Conservation (phyloP, 225 moss, liverwort and hornwort species). For the Bryoerythrophyllum caledonicum region DNA sequence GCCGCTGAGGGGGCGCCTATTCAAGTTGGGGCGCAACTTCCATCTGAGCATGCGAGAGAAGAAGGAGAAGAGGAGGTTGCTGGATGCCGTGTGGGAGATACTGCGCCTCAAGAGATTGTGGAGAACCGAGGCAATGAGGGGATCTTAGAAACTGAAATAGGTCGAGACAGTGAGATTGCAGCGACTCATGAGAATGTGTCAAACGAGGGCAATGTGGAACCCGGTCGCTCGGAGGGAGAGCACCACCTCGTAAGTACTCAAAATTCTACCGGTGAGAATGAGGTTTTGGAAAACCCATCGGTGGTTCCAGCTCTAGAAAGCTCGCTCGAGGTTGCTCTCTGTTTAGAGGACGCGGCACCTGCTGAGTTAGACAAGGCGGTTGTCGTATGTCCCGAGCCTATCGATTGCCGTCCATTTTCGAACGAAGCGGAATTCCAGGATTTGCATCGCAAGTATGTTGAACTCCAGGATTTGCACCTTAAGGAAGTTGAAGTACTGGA, state of each 20-base stretch:
- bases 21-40: constrained; percentile 19
- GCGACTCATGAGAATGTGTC: constrained; percentile 13
- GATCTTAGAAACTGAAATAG: constrained; percentile 18
- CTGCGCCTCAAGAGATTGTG: neutral
- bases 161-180: constrained; percentile 8
- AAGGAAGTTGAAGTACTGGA: constrained; percentile 19
- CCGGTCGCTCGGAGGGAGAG: constrained; percentile 9
- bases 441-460: constrained; percentile 22
- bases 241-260: constrained; percentile 1
- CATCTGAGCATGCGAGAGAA: constrained; percentile 19
- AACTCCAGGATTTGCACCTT: constrained; percentile 20
- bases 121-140: neutral
- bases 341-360: constrained; percentile 13
- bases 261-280: constrained; percentile 4
- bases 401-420: constrained; percentile 5
- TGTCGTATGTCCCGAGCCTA: constrained; percentile 19
- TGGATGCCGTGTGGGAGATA: constrained; percentile 19
- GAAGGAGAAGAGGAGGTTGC: constrained; percentile 21
- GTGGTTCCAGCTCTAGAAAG: constrained; percentile 7
- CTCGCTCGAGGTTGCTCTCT: constrained; percentile 13
- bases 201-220: constrained; percentile 20
- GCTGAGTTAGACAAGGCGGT: constrained; percentile 14
- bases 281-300: constrained; percentile 4
- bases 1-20: constrained; percentile 17
- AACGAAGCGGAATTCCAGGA: constrained; percentile 22